These are phyloP conservation scores for Globisporangium alternatum DNA, from an alignment of 352 stramenopile species.

Conservation along the genomic window DNA sequence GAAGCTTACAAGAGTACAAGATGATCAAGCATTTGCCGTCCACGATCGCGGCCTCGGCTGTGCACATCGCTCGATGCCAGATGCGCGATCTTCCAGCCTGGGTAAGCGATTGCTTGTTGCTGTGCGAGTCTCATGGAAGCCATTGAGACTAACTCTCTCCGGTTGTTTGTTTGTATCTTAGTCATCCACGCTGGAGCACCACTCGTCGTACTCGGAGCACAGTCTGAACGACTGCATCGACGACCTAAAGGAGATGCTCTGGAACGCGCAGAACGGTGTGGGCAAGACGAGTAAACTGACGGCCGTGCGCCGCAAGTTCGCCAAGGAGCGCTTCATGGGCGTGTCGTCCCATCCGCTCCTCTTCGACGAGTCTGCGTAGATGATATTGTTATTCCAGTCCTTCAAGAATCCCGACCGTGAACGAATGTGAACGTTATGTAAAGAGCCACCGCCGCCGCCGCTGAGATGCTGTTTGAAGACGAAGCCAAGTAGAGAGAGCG, in stretches of 20 bases:
- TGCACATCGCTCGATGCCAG: slow-evolving; percentile 93
- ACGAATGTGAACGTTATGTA: slow-evolving; percentile 20
- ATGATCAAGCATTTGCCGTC: slow-evolving; percentile 98
- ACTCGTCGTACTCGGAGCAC: slow-evolving; percentile 74
- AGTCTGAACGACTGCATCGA: slow-evolving; percentile 59
- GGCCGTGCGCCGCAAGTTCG: slow-evolving; percentile 83
- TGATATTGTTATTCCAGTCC: slow-evolving; percentile 22
- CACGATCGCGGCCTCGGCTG: slow-evolving; percentile 94
- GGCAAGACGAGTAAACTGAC: slow-evolving; percentile 77
- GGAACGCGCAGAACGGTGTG: slow-evolving; percentile 64
- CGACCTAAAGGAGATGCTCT: slow-evolving; percentile 79
- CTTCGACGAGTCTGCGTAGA: slow-evolving; percentile 46
- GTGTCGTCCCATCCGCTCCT: slow-evolving; percentile 60
- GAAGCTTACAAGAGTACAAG: slow-evolving; percentile 98
- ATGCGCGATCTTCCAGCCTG: slow-evolving; percentile 74
- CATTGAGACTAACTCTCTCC: slow-evolving; percentile 13
- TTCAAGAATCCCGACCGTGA: slow-evolving; percentile 10
- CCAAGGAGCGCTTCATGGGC: slow-evolving; percentile 76
- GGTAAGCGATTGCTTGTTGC: slow-evolving; percentile 35
- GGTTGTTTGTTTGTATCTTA: slow-evolving; percentile 19
- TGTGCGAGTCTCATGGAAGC: neutral
- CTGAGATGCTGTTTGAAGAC: slow-evolving; percentile 9
- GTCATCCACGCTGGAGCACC: slow-evolving; percentile 69
- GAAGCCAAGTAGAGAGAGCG: slow-evolving; percentile 1
- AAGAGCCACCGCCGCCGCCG: slow-evolving; percentile 13